These are phyloP conservation scores for Mrakia hoshinonis DNA, from an alignment of 768 basidiomycete genomes.

Conservation along the genomic window DNA sequence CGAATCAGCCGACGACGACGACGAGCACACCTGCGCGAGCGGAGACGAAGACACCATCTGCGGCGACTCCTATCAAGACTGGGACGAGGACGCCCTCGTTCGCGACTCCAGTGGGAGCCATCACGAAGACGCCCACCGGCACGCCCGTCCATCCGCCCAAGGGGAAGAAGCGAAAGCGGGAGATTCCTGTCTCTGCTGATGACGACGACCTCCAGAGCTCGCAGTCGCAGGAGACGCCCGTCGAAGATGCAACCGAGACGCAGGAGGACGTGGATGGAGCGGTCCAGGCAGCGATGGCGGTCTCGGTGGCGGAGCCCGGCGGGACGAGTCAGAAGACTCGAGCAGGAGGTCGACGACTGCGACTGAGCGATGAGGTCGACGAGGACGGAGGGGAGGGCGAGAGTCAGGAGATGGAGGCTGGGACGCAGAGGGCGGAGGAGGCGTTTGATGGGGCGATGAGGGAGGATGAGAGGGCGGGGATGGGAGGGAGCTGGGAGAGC, in stretches of 20 bases:
- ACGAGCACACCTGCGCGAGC: too few relatives aligned
- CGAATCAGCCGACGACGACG: too few relatives aligned
- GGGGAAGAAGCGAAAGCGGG: background rate
- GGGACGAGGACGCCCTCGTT: background rate
- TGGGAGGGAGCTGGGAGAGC: background rate
- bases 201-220: too few relatives aligned
- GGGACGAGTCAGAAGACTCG: too few relatives aligned
- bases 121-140: background rate
- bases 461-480: slow-evolving; percentile 4
- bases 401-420: background rate
- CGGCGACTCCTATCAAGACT: background rate
- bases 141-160: background rate
- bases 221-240: too few relatives aligned
- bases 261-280: background rate
- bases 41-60: too few relatives aligned
- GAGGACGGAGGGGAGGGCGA: background rate
- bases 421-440: background rate
- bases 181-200: too few relatives aligned
- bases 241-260: background rate
- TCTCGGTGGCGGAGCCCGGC: too few relatives aligned
- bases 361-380: background rate
- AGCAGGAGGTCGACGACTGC: too few relatives aligned
- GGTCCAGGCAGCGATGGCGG: background rate
- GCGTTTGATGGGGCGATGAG: background rate
- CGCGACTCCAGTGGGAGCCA: background rate